phyloP scores from a whole-genome alignment of 495 filamentous ascomycete genomes.

The Xylaria grammica region DNA sequence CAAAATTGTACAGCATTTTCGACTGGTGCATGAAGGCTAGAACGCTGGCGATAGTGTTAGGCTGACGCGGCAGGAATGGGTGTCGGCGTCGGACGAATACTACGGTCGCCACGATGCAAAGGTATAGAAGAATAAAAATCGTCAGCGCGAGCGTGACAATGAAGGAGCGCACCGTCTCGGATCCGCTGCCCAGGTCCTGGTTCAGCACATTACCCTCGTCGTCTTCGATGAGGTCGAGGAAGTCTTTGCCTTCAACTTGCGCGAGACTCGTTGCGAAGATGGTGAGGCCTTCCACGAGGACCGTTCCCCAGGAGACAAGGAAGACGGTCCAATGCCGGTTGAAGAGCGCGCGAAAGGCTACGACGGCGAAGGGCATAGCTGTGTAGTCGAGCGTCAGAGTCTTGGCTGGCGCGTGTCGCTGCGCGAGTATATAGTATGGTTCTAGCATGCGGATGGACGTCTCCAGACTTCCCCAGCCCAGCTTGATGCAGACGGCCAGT shows the following conservation, averaged over 20 bases:
- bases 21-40: slow-evolving; percentile 75
- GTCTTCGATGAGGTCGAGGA: slow-evolving; percentile 40
- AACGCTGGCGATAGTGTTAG: slow-evolving; percentile 72
- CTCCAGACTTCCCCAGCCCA: slow-evolving; percentile 72
- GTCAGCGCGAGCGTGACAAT: slow-evolving; percentile 63
- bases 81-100: slow-evolving; percentile 62
- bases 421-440: slow-evolving; percentile 71
- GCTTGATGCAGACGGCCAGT: slow-evolving; percentile 67
- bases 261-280: slow-evolving; percentile 68
- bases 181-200: slow-evolving; percentile 52
- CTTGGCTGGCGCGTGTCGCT: slow-evolving; percentile 64
- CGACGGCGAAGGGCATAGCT: slow-evolving; percentile 68
- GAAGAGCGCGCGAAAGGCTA: slow-evolving; percentile 62
- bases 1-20: slow-evolving; percentile 76
- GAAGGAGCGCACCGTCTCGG: slow-evolving; percentile 67
- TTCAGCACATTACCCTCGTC: slow-evolving; percentile 26
- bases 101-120: slow-evolving; percentile 55
- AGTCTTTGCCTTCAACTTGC: slow-evolving; percentile 61
- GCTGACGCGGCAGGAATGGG: slow-evolving; percentile 72
- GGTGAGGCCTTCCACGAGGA: slow-evolving; percentile 71
- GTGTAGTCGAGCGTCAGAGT: slow-evolving; percentile 75
- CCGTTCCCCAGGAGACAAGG: slow-evolving; percentile 63
- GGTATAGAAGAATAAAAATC: slow-evolving; percentile 61
- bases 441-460: slow-evolving; percentile 74
- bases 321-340: slow-evolving; percentile 69